These are phyloP conservation scores for Rhynchospora breviuscula DNA, from an alignment of 176 grass and related monocot species.

Conservation along the genomic window DNA sequence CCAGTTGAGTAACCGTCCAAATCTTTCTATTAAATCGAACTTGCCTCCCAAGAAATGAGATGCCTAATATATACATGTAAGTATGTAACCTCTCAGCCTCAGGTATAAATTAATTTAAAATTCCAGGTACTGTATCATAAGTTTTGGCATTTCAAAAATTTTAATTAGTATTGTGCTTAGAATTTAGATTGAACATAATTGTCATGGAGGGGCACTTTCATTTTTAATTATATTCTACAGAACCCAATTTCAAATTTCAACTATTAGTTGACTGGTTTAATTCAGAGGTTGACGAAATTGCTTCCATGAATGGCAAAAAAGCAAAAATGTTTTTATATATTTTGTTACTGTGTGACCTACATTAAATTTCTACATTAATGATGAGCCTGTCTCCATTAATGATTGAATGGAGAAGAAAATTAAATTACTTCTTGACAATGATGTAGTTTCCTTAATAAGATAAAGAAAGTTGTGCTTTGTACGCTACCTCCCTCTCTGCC, in stretches of 20 bases:
- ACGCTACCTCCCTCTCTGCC: slow-evolving; percentile 1
- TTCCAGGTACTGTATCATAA: background rate
- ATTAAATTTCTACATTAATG: background rate
- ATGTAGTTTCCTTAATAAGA: slow-evolving; percentile 15
- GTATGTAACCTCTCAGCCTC: background rate
- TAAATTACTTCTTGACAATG: slow-evolving; percentile 10
- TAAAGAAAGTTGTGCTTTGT: slow-evolving; percentile 18
- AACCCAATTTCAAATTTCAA: background rate
- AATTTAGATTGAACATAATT: background rate
- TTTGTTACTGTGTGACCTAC: background rate
- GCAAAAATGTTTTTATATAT: background rate
- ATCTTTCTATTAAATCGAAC: background rate
- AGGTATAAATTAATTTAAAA: background rate
- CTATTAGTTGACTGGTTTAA: background rate
- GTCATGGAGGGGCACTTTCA: background rate
- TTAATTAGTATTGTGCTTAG: background rate
- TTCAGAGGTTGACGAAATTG: background rate
- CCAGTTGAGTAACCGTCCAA: background rate
- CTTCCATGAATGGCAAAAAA: background rate
- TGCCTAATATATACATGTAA: background rate
- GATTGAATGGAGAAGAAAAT: slow-evolving; percentile 16
- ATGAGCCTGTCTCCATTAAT: slow-evolving; percentile 3
- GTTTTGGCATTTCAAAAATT: background rate
- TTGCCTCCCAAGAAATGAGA: background rate
- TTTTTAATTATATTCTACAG: background rate